Evolutionary conservation across 2,329 filamentous ascomycete species (phyloP).

Genomic region (Parascedosporium putredinis): DNA sequence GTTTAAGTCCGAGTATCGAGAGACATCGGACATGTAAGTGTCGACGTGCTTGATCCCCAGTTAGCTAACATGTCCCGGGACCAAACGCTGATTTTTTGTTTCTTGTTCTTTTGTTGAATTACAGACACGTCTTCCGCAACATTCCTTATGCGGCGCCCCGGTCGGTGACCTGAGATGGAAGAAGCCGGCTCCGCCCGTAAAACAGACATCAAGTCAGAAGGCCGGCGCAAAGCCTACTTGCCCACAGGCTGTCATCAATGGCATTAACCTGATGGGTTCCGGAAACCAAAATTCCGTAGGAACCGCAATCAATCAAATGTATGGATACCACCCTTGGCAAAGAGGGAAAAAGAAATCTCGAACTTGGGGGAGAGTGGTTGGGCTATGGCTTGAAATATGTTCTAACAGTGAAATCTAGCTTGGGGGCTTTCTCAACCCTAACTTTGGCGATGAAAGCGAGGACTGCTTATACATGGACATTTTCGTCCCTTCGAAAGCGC

Average conservation of each 20-base stretch:
- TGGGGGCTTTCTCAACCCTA: conserved; percentile 20
- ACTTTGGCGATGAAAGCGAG: conserved; percentile 23
- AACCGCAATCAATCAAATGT: conserved; percentile 23
- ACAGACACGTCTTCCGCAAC: conserved; percentile 24
- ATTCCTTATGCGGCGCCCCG: conserved; percentile 33
- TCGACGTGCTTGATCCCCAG: background rate
- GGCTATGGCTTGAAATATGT: too few species aligned
- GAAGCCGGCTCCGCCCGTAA: conserved; percentile 26
- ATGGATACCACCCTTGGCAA: conserved; percentile 4
- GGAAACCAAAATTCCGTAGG: conserved; percentile 23
- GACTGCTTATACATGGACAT: conserved; percentile 41
- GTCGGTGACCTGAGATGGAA: conserved; percentile 27
- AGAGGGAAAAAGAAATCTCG: background rate
- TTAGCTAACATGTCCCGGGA: background rate
- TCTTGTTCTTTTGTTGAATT: too few species aligned
- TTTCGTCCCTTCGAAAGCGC: conserved; percentile 32
- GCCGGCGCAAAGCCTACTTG: conserved; percentile 10
- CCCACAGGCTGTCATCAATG: conserved; percentile 13
- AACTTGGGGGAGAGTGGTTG: too few species aligned
- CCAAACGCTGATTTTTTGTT: too few species aligned
- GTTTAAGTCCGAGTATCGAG: conserved; percentile 11
- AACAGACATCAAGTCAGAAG: conserved; percentile 8
- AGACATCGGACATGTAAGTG: conserved; percentile 11
- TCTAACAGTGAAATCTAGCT: conserved; percentile 14
- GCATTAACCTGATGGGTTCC: conserved; percentile 21